A percentile compares a stretch with the other conserved stretches of the same genome.
These are phyloP conservation scores for Pseudogymnoascus sp. DNA, from an alignment of 2,329 filamentous ascomycete genomes.

Conservation along the genomic window DNA sequence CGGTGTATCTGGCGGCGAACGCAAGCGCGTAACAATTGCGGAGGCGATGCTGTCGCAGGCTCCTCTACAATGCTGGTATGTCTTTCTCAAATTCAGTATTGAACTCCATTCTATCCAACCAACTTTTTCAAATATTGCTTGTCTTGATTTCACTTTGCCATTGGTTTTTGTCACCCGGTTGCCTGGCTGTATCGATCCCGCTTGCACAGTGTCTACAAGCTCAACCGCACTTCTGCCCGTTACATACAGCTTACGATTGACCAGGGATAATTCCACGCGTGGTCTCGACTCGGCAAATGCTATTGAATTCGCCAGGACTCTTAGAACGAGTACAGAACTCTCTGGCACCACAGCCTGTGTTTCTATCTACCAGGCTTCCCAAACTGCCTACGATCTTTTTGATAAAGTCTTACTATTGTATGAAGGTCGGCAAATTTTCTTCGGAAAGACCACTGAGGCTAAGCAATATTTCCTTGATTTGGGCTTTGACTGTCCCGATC, in stretches of 20 bases:
- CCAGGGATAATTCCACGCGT: constrained; percentile 65
- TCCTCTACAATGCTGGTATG: constrained; percentile 32
- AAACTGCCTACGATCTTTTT: constrained; percentile 63
- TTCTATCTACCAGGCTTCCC: constrained; percentile 66
- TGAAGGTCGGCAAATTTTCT: constrained; percentile 72
- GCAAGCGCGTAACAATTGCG: constrained; percentile 53
- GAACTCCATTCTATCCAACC: constrained; percentile 59
- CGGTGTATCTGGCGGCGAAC: constrained; percentile 51
- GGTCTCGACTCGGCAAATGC: constrained; percentile 69
- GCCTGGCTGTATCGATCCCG: background rate
- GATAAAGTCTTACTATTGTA: constrained; percentile 71
- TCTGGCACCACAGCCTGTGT: constrained; percentile 54
- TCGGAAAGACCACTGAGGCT: constrained; percentile 54
- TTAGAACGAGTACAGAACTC: constrained; percentile 60
- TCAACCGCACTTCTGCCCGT: constrained; percentile 8
- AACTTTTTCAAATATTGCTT: constrained; percentile 53
- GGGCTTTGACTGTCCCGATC: constrained; percentile 59
- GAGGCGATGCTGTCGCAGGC: constrained; percentile 36
- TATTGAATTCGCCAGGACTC: constrained; percentile 61
- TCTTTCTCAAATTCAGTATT: constrained; percentile 61
- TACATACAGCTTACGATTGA: constrained; percentile 17
- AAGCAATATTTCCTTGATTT: constrained; percentile 60
- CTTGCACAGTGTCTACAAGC: background rate
- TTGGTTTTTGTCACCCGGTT: background rate
- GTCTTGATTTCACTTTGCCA: background rate